Evolutionary conservation across 2,329 filamentous ascomycete genomes (phyloP), one percentile per base, ranked within the genome.

Genomic region (Calycina herbarum): DNA sequence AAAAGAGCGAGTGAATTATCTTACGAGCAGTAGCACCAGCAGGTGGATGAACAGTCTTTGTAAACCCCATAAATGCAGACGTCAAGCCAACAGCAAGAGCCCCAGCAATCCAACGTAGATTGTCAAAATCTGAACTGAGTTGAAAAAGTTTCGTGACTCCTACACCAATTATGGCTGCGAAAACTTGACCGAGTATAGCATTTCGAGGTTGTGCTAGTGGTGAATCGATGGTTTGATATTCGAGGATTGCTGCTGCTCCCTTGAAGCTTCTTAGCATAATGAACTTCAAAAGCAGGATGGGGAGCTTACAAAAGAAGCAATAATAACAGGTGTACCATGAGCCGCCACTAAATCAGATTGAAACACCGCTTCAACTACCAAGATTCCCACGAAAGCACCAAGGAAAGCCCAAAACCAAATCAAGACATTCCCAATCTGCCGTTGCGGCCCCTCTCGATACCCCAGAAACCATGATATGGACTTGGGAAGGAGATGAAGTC

Each of bases 181-280:
- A 75, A 35, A 90, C 63, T 73, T 93, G 90, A n/a, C 89, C 88
- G 6, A 89, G 67, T 15, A 93, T 75, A 54, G 86, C 83, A 75
- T 89, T 92, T 29, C 90, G 87, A 0, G 91, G 91, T 73, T 93
- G 90, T 0, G 90, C 82, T 33, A 93, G 83, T 0, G 90, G 89
- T 0, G 89, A 89, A 60, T 90, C 86, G 70, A 92, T 88, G 58
- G 86, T 82, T 71, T 88, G 88, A 76, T 91, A 93, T 72, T 91
- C 85, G 45, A 93, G 83, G n/a, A 93, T 89, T 15, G 90, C 90
- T 2, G 89, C 87, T 4, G 90, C 90, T 61, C 90, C 90, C 70
- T 74, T 40, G 15, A 38, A 62, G 29, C n/a, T 64, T 15, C n/a
- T 29, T 24, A 24, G 51, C 31, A 35, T 27, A 5, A 31, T 15